Evolutionary conservation across 2,329 filamentous ascomycete species (phyloP), one percentile per base, ranked within the genome.

Genomic region (Endoconidiophora laricicola): DNA sequence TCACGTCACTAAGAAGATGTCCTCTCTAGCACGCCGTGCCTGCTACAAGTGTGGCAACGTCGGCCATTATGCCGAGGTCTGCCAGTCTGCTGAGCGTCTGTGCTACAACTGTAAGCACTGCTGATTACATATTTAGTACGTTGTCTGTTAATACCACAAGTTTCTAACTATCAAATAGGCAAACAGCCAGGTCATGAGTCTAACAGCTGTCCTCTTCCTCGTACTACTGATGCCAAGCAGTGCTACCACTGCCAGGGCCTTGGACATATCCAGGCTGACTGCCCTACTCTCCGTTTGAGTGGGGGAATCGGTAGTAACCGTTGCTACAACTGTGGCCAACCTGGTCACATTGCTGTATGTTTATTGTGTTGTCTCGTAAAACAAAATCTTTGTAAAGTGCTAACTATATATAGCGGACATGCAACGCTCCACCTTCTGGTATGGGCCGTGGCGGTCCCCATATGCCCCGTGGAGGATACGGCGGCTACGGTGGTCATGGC

Each of bases 201-300:
- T 58, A 96, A 94, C 71, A 84, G 83, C 66, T 98, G 91, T 76
- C 91, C 91, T 60, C 81, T 90, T 63, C 91, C 91, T 62, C 83
- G 91, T 67, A 95, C 90, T 55, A 95, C 91, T 57, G 91, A 98
- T 71, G 87, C 87, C 48, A 98, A 98, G 80, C 91, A 98, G 75
- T 98, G 91, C 79, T 98, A 98, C 68, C 91, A 96, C 72, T 98
- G 91, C 76, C 91, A 96, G 73, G 91, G 91, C 53, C 78, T 96
- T 55, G 91, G 91, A 58, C 91, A 98, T 65, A 91, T 98, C 61
- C 91, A 98, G 73, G 91, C 91, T 59, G 91, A 98, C 68, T 98
- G 91, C 77, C 91, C 91, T 61, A 96, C 91, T 55, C 78, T 98
- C 57, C 86, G 91, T 59, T 69, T 98, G 65, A 94, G 80, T 66